phyloP scores from a whole-genome alignment of 345 rosid genomes.

The Arabidopsis arenosa region DNA sequence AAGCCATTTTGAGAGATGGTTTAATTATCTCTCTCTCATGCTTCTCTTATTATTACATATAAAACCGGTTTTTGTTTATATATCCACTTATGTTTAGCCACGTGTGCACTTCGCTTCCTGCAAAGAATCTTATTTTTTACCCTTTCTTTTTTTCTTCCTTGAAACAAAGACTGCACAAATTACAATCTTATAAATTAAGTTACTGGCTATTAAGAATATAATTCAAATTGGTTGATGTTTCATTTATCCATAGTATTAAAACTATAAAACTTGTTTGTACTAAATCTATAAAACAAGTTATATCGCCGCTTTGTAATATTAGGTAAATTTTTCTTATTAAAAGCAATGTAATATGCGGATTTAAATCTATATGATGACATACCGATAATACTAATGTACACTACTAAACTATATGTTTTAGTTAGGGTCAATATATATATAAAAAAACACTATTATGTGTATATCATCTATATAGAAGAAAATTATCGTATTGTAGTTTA shows the following conservation, averaged over 20 bases:
- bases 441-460: too few species aligned
- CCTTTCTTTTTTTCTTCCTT: neutral
- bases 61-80: neutral
- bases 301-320: neutral
- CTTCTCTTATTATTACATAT: slow-evolving; percentile 36
- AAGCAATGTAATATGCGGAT: neutral
- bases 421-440: too few species aligned
- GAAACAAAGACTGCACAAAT: slow-evolving; percentile 1
- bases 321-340: neutral
- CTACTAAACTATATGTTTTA: too few species aligned
- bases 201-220: neutral
- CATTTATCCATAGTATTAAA: neutral
- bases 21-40: neutral
- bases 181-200: neutral
- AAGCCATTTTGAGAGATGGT: slow-evolving; percentile 25
- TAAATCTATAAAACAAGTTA: neutral
- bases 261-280: neutral
- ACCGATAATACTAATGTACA: neutral
- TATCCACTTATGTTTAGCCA: slow-evolving; percentile 27
- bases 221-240: neutral
- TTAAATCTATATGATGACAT: neutral
- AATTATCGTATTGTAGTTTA: neutral
- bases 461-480: too few species aligned
- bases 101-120: slow-evolving; percentile 15
- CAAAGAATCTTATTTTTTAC: slow-evolving; percentile 19